Evolutionary conservation across 768 basidiomycete genomes (phyloP).

Genomic region (Fomitopsis serialis): DNA sequence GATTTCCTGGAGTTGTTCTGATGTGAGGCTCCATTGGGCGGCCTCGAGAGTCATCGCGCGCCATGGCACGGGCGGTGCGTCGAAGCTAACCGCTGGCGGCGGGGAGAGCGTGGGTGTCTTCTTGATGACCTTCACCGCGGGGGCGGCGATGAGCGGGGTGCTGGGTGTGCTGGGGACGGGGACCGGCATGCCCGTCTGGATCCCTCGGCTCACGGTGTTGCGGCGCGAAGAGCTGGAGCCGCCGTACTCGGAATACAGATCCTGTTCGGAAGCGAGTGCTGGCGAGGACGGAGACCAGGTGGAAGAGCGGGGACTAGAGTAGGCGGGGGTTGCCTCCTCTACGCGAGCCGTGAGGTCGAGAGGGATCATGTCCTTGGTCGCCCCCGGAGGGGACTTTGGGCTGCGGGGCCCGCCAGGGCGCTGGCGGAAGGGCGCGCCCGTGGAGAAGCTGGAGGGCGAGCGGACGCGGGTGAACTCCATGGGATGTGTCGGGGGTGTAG

Average conservation of each 20-base stretch:
- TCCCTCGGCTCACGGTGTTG: slow-evolving; percentile 4
- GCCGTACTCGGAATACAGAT: background rate
- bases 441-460: slow-evolving; percentile 9
- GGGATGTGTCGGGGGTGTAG: background rate
- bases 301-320: slow-evolving; percentile 5
- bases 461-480: background rate
- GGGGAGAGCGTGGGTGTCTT: slow-evolving; percentile 33
- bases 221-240: slow-evolving; percentile 3
- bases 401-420: slow-evolving; percentile 17
- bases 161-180: slow-evolving; percentile 3
- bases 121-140: slow-evolving; percentile 12
- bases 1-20: slow-evolving; percentile 54
- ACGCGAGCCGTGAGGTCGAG: slow-evolving; percentile 15
- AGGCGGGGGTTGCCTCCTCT: slow-evolving; percentile 9
- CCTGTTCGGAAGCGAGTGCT: background rate
- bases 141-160: slow-evolving; percentile 11
- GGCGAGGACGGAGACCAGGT: slow-evolving; percentile 7
- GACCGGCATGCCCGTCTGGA: slow-evolving; percentile 7
- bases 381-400: slow-evolving; percentile 8
- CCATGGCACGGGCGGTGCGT: slow-evolving; percentile 52
- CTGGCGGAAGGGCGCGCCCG: slow-evolving; percentile 7
- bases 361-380: slow-evolving; percentile 8
- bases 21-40: slow-evolving; percentile 57
- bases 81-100: slow-evolving; percentile 52
- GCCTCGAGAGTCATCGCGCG: slow-evolving; percentile 67